phyloP scores from a whole-genome alignment of 192 early-diverging fungal genomes.

The Coemansia sp. region DNA sequence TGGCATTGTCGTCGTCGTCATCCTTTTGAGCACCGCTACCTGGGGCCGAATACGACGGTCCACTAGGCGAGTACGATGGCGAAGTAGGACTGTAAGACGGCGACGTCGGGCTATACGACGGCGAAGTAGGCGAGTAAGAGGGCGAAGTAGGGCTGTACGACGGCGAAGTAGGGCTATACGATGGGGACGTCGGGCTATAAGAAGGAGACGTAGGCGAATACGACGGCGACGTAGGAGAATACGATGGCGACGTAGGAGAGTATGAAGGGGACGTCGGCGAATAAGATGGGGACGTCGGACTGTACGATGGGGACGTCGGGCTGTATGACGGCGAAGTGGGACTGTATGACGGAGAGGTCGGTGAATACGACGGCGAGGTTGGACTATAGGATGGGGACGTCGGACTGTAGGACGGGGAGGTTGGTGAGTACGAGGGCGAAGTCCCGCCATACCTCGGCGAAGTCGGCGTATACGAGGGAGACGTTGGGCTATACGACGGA shows the following conservation, averaged over 20 bases:
- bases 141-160: constrained; percentile 77
- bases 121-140: constrained; percentile 60
- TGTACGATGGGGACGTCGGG: constrained; percentile 65
- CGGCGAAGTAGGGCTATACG: constrained; percentile 72
- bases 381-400: constrained; percentile 74
- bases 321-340: constrained; percentile 69
- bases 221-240: constrained; percentile 59
- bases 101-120: constrained; percentile 55
- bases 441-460: constrained; percentile 78
- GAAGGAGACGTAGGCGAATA: constrained; percentile 75
- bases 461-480: constrained; percentile 73
- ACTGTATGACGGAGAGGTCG: constrained; percentile 63
- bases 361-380: constrained; percentile 67
- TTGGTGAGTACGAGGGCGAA: constrained; percentile 76
- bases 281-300: constrained; percentile 76
- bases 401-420: constrained; percentile 58
- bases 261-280: constrained; percentile 68
- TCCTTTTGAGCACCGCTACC: constrained; percentile 9
- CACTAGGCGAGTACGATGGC: constrained; percentile 55
- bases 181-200: constrained; percentile 78
- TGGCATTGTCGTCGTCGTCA: constrained; percentile 17
- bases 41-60: constrained; percentile 9
- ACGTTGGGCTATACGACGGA: constrained; percentile 63
- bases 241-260: constrained; percentile 64
- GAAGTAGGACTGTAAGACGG: constrained; percentile 75